Conservation (phyloP, 2,329 filamentous ascomycete genomes). For the Orbilia brochopaga region DNA sequence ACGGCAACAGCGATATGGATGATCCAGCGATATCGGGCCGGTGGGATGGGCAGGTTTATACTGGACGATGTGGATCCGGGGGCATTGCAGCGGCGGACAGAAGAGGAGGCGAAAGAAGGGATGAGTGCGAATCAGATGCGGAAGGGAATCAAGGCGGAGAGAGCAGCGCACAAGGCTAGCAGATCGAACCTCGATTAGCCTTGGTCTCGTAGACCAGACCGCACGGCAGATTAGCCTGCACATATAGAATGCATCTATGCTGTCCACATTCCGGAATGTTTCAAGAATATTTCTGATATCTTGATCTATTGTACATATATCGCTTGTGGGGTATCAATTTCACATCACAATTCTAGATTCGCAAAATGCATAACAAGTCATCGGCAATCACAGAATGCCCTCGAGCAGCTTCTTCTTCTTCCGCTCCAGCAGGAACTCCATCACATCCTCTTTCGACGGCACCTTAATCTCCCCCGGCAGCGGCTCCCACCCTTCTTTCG, state of each 20-base stretch:
- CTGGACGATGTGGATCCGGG: slow-evolving; percentile 76
- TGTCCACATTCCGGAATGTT: not conserved
- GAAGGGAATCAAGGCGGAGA: slow-evolving; percentile 55
- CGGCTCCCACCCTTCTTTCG: slow-evolving; percentile 77
- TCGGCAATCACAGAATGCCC: slow-evolving; percentile 66
- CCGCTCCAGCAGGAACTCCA: slow-evolving; percentile 87
- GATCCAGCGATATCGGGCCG: slow-evolving; percentile 80
- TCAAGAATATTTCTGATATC: not conserved
- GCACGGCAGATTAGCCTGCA: not conserved
- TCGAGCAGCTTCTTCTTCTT: slow-evolving; percentile 82
- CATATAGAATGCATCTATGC: slow-evolving; percentile 5
- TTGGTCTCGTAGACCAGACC: no score
- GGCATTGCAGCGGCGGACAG: slow-evolving; percentile 63
- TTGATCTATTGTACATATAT: slow-evolving; percentile 39
- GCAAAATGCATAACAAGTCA: not conserved
- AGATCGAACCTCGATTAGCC: slow-evolving; percentile 15
- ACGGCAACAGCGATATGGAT: slow-evolving; percentile 79
- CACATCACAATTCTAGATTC: slow-evolving; percentile 13
- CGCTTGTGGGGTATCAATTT: slow-evolving; percentile 48
- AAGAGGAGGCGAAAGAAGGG: slow-evolving; percentile 58
- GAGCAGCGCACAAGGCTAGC: slow-evolving; percentile 31
- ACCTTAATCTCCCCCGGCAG: slow-evolving; percentile 84
- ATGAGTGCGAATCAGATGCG: slow-evolving; percentile 53
- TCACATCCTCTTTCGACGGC: slow-evolving; percentile 88
- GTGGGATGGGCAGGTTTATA: slow-evolving; percentile 75